Base-by-base conservation (phyloP, 768 basidiomycete genomes). In the Trametes cingulata region DNA sequence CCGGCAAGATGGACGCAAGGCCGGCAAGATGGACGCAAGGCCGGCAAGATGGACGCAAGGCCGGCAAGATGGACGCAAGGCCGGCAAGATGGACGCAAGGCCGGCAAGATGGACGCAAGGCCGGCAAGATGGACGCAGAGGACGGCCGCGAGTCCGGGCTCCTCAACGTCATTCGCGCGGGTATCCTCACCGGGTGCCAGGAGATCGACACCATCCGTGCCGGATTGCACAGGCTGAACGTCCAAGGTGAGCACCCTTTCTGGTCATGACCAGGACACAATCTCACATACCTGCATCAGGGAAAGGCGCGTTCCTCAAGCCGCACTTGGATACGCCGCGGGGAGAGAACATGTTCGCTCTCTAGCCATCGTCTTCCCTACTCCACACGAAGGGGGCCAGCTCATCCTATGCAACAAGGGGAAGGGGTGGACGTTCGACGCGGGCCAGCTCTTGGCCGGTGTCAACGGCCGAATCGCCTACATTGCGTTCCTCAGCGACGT, bases 351-450 rank as follows among this genome's bases (percentile, higher is more conserved):
- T 56, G 60, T 61, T 85, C 29, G 82, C 1, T 82, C 82, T 1
- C 73, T 85, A 6, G 77, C 83, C 0, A 62, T 83, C 46, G 49
- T 79, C 24, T 75, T 82, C 47, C 82, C 82, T n/a, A 77, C 77
- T 3, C 24, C 58, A 0, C 78, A 83, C 59, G 70, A 78, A 56
- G 82, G 82, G 1, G 83, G 82, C 2, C 63, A 68, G 20, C 72
- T 82, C 10, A 52, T 72, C 1, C 68, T 85, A 3, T 61, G 61
- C 29, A 33, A 33, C 6, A 10, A 33, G 29, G 10, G n/a, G n/a
- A n/a, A n/a, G n/a, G n/a, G n/a, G n/a, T n/a, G n/a, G 10, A 33
- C 29, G 29, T 33, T 33, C 29, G 29, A 10, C 10, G 29, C 29
- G 29, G 29, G 29, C 29, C 29, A 33, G 29, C 29, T 33, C 29